A percentile compares a stretch with the other conserved stretches of the same genome.
Conservation (phyloP, 306 rosid genomes). For the Castanospermum australe region DNA sequence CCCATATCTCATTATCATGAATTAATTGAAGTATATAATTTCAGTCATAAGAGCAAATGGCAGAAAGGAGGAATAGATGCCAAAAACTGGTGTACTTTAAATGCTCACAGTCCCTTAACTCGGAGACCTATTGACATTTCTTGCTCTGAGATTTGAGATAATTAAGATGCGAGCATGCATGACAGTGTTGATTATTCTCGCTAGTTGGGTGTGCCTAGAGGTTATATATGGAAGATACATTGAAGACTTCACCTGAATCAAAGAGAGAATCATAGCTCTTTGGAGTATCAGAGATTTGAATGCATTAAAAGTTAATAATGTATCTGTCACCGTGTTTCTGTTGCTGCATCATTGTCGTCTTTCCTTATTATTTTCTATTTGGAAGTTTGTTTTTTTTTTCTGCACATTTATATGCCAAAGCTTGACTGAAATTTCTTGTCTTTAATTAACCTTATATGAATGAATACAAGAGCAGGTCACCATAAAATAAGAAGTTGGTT, state of each 20-base stretch:
- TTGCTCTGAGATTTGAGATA: background rate
- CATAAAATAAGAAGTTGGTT: conserved; percentile 28
- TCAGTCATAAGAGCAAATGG: background rate
- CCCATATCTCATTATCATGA: conserved; percentile 17
- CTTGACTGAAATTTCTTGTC: background rate
- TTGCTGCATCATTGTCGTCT: conserved; percentile 26
- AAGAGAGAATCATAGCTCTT: background rate
- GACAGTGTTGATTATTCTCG: too few relatives aligned
- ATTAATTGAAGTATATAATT: conserved; percentile 6
- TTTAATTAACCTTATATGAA: conserved; percentile 6
- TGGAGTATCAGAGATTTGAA: background rate
- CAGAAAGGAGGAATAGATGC: background rate
- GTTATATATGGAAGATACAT: background rate
- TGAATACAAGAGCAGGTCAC: conserved; percentile 20
- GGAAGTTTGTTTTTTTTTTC: conserved; percentile 14
- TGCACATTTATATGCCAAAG: conserved; percentile 1
- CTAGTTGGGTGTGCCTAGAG: background rate
- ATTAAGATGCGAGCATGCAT: too few relatives aligned
- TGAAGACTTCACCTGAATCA: background rate
- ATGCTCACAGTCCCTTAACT: background rate
- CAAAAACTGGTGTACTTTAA: background rate
- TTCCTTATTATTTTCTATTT: conserved; percentile 18
- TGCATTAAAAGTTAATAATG: background rate
- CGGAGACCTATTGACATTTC: background rate
- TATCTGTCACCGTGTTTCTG: background rate